Base-by-base conservation (phyloP, 2,329 filamentous ascomycete species). In the Rhynchosporium agropyri region DNA sequence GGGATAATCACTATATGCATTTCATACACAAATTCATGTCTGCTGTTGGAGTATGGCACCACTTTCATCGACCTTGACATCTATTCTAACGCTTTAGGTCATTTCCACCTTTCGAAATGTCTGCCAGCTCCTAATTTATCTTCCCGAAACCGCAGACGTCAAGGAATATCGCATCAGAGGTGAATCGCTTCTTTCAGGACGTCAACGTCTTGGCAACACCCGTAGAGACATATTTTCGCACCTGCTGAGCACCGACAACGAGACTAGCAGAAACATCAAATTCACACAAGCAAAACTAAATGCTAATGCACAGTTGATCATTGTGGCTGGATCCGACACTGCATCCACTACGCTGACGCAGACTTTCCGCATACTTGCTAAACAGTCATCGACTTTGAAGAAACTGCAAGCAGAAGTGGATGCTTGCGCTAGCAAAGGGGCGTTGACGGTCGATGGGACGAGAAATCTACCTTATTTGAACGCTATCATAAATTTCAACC, bases 371-470 rank as follows among this genome's bases (percentile, higher is more conserved):
- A 33, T 55, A 1, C 33, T 68, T 2, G 62, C 63, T 1, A 61
- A 54, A 9, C 33, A 64, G 20, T 53, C 43, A 43, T 12, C 38
- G 9, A 51, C 65, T 2, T n/a, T 62, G 43, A 50, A 50, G 20
- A 68, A 66, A 49, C 26, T 68, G 33, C 62, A 65, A 28, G 45
- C 20, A 5, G 66, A 68, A 60, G 49, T 68, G 28, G 64, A 67
- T 29, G 53, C 26, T 13, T 58, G 36, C 45, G 42, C 29, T 3
- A 1, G 26, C 20, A 45, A n/a, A 7, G n/a, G 57, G n/a, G 45
- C 51, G 9, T 33, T 64, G n/a, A 63, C 13, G 6, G 49, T 65
- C 0, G 63, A 65, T 29, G 59, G 40, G 3, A 62, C 58, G 10
- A 58, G 46, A 15, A 62, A 60, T 38, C 33, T 65, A 8, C 50